These are phyloP conservation scores for Skeletonema potamos DNA, from an alignment of 108 stramenopile genomes.

Conservation along the genomic window DNA sequence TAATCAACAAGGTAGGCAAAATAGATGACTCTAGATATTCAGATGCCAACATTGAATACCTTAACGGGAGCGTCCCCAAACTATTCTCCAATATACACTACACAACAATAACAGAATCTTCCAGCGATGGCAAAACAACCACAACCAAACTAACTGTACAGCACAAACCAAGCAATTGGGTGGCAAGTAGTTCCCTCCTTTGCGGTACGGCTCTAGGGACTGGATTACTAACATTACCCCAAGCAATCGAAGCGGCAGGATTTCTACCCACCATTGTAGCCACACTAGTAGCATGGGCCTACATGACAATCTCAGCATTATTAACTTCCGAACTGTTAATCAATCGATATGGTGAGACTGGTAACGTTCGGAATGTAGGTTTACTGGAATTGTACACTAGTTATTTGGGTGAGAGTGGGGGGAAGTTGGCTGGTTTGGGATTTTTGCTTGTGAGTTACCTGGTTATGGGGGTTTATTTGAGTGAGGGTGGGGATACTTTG, in stretches of 20 bases:
- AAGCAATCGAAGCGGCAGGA: conserved; percentile 72
- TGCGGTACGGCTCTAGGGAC: conserved; percentile 77
- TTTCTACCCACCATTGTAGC: conserved; percentile 70
- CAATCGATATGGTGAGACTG: conserved; percentile 68
- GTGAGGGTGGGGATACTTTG: conserved; percentile 76
- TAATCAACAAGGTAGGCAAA: conserved; percentile 64
- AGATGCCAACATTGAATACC: conserved; percentile 15
- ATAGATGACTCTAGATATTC: conserved; percentile 59
- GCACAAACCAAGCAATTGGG: conserved; percentile 27
- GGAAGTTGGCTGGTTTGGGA: conserved; percentile 60
- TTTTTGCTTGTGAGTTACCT: conserved; percentile 87
- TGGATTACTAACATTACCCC: conserved; percentile 74
- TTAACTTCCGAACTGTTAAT: conserved; percentile 84
- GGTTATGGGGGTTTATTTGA: conserved; percentile 83
- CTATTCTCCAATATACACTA: conserved; percentile 40
- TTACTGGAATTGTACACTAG: conserved; percentile 63
- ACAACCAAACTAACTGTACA: conserved; percentile 1
- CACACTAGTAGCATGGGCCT: conserved; percentile 68
- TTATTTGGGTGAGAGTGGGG: conserved; percentile 41
- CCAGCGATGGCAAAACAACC: conserved; percentile 1
- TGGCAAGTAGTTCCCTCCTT: conserved; percentile 41
- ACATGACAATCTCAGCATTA: conserved; percentile 87
- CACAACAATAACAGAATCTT: not conserved
- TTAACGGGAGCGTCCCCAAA: conserved; percentile 17
- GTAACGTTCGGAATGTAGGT: conserved; percentile 54